Evolutionary conservation across 768 basidiomycete species (phyloP), one percentile per base, ranked within the genome.

Genomic region (Xanthoconium stramineum): DNA sequence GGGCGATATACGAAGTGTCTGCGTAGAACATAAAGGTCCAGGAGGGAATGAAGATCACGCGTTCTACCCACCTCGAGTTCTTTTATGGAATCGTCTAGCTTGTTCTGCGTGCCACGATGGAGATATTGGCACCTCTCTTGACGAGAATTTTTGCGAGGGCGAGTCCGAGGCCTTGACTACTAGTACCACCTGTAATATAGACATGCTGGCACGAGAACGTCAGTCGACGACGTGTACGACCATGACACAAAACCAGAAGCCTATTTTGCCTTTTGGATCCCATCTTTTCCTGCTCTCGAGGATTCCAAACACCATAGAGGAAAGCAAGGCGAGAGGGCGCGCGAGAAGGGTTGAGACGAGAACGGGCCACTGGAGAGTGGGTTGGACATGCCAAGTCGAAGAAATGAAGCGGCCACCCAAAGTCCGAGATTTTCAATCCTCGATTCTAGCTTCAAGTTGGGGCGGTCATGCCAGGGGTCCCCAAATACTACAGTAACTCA

Each of bases 181-280:
- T n/a, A n/a, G n/a, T n/a, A n/a, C 90, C 93, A 3, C 94, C 94
- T 0, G 92, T 92, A 17, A 96, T 76, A 67, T 92, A 91, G 71
- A 85, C 83, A 61, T 94, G 90, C 94, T 96, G 56, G 11, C 1
- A 3, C 39, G 13, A 47, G 35, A 20, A 17, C 5, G 44, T 59
- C 20, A 51, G 42, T 12, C 13, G 39, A 46, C 29, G 19, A 3
- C 17, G 20, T 8, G 6, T 13, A 38, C 36, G 11, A 17, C 15
- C 13, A 19, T 28, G 5, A 13, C 11, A 9, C 9, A 15, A 2
- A 19, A 19, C 10, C 11, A 20, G 1, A 28, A 19, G 44, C 53
- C 35, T 14, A 62, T 82, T 72, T 78, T 73, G 14, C 77, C 78
- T 37, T 73, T 73, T 13, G 80, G 80, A 58, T 83, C 75, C 80